phyloP scores from a whole-genome alignment of 2,329 filamentous ascomycete genomes.

The Fusarium sacchari region DNA sequence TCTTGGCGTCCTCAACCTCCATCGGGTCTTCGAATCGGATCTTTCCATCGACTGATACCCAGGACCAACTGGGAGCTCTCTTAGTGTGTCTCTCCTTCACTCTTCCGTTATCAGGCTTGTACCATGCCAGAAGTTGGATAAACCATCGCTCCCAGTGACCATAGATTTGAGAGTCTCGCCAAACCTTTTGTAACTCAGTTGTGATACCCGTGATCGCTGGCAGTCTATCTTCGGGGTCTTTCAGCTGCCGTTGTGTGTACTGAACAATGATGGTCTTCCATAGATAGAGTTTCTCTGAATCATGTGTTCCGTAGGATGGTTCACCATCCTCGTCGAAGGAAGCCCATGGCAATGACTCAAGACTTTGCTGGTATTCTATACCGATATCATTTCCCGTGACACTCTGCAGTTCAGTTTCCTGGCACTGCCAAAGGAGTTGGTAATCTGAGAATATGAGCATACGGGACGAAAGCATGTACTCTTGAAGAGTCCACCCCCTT shows the following conservation, averaged over 20 bases:
- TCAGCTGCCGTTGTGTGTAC: not conserved
- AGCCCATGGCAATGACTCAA: not conserved
- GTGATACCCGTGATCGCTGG: not conserved
- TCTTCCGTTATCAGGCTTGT: fast-evolving
- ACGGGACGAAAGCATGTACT: not conserved
- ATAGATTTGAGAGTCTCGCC: not conserved
- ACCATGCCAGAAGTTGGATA: not conserved
- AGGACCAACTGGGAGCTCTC: not conserved
- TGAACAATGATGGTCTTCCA: not conserved
- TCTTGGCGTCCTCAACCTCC: fast-evolving
- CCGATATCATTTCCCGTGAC: fast-evolving
- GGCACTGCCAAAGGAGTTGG: not conserved
- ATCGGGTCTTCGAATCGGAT: not conserved
- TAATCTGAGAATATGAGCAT: conserved; percentile 8
- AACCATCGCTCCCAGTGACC: conserved; percentile 8
- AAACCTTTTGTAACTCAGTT: fast-evolving
- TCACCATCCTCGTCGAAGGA: not conserved
- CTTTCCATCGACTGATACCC: not conserved
- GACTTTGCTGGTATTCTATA: not conserved
- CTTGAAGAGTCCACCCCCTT: not conserved
- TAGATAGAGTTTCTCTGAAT: not conserved
- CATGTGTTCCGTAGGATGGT: not conserved
- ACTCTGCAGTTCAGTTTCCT: not conserved
- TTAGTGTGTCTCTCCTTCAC: not conserved
- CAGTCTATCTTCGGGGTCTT: not conserved